Percentiles rank a stretch among this genome's conserved stretches.
Evolutionary conservation across 2,329 filamentous ascomycete species (phyloP).

Genomic region (Diaporthe amygdali): DNA sequence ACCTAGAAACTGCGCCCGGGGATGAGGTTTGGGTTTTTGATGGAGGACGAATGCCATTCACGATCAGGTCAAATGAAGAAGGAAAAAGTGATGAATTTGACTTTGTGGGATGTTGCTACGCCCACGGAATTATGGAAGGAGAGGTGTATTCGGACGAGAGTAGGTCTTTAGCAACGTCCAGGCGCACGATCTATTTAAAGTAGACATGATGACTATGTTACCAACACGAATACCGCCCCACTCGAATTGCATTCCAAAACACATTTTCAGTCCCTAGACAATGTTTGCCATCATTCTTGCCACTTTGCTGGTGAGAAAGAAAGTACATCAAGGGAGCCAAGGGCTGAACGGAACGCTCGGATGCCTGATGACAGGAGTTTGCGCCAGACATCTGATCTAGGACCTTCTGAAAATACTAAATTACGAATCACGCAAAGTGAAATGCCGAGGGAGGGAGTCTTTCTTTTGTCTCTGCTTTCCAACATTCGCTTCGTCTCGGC

Average conservation of each 20-base stretch:
- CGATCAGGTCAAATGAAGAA: neutral
- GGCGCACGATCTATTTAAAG: neutral
- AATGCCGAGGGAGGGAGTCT: neutral
- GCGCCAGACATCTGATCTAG: too few relatives aligned
- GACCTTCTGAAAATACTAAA: neutral
- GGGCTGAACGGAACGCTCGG: neutral
- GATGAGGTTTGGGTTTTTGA: slow-evolving; percentile 4
- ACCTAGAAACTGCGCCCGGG: neutral
- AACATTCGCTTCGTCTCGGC: neutral
- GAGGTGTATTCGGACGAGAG: neutral
- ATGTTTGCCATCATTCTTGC: neutral
- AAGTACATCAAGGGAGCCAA: too few relatives aligned
- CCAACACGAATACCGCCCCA: too few relatives aligned
- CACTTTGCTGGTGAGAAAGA: too few relatives aligned
- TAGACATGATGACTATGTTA: too few relatives aligned
- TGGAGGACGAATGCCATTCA: neutral
- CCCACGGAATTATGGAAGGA: neutral
- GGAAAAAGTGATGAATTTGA: neutral
- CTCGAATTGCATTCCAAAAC: too few relatives aligned
- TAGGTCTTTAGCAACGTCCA: neutral
- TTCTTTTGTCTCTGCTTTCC: neutral
- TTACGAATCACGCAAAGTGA: neutral
- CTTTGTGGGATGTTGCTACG: neutral
- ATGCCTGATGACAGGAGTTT: neutral
- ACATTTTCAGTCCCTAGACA: too few relatives aligned